Evolutionary conservation across 345 rosid species (phyloP), one percentile per base, ranked within the genome.

Genomic region (Corymbia maculata): DNA sequence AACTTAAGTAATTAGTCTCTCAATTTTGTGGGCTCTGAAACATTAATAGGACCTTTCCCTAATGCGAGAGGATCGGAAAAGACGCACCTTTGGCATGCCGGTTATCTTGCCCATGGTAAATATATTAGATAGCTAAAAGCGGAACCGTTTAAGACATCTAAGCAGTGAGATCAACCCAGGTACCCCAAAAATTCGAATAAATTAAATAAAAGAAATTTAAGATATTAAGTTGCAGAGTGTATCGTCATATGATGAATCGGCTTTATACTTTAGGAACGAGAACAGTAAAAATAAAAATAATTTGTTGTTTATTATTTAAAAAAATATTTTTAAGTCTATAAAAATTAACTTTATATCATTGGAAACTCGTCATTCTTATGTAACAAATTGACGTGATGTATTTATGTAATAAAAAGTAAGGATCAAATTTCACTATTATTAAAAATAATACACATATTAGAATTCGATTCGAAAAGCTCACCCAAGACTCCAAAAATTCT

Each of bases 41-140:
- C 75, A n/a, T 13, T 0, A 2, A 66, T 28, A 14, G 9, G 79
- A n/a, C 5, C 17, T 66, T n/a, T 13, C 10, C 68, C 5, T 26
- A 2, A 5, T 26, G 11, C 7, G 68, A 26, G 30, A 61, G 32
- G 68, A 61, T 24, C 15, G 68, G 15, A 26, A 61, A 26, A 59
- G 30, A 26, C 15, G 15, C 14, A 4, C 15, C 30, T 26, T 61
- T 26, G 30, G 4, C 30, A 6, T 13, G 0, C 32, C 1, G 3
- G 8, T 28, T 13, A 61, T 64, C 4, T 64, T 68, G 45, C 44
- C 79, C 79, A 4, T 32, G 4, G 0, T 30, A 15, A 66, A 30
- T 68, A 30, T 68, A 32, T 30, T 30, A 13, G 79, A 44, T 68
- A 4, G 22, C 79, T 0, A 68, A 68, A 68, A 30, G 9, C 6